These are phyloP conservation scores for Astrephomene gubernaculifera DNA, from an alignment of 139 green algal species.

Conservation along the genomic window DNA sequence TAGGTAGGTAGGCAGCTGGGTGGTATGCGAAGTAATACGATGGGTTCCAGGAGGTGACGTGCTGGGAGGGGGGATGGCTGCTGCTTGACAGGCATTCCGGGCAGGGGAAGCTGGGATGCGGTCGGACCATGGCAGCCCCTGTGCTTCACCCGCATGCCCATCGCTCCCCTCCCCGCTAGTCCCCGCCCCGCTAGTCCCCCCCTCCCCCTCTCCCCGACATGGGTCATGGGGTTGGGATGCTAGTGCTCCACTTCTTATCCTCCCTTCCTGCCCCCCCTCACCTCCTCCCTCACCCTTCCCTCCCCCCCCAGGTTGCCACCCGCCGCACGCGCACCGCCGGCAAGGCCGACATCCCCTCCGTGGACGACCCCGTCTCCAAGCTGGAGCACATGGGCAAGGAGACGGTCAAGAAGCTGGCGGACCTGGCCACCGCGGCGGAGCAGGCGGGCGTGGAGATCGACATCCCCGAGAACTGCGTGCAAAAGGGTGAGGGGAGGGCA, in stretches of 20 bases:
- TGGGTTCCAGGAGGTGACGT: too few species aligned
- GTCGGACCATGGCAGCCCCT: too few species aligned
- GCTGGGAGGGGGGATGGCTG: too few species aligned
- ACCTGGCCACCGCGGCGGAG: slow-evolving; percentile 73
- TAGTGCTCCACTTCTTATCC: neutral
- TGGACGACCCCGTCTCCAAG: slow-evolving; percentile 90
- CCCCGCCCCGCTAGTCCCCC: too few species aligned
- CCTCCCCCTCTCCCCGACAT: too few species aligned
- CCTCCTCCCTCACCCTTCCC: neutral
- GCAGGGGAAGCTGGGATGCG: too few species aligned
- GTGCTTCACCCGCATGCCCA: too few species aligned
- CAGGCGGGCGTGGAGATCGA: slow-evolving; percentile 72
- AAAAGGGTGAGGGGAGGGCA: slow-evolving; percentile 53
- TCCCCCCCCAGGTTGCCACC: slow-evolving; percentile 69
- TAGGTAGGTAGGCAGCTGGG: too few species aligned
- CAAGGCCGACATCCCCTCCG: slow-evolving; percentile 90
- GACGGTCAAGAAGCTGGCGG: slow-evolving; percentile 91
- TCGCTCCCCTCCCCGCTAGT: too few species aligned
- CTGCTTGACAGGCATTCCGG: too few species aligned
- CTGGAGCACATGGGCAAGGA: slow-evolving; percentile 95
- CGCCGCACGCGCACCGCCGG: slow-evolving; percentile 80
- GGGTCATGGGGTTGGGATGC: too few species aligned
- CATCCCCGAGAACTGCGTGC: slow-evolving; percentile 74
- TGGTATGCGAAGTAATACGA: too few species aligned
- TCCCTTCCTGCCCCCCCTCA: neutral